Base-by-base conservation (phyloP, 805 yeast species). In the Lipomyces chichibuensis region DNA sequence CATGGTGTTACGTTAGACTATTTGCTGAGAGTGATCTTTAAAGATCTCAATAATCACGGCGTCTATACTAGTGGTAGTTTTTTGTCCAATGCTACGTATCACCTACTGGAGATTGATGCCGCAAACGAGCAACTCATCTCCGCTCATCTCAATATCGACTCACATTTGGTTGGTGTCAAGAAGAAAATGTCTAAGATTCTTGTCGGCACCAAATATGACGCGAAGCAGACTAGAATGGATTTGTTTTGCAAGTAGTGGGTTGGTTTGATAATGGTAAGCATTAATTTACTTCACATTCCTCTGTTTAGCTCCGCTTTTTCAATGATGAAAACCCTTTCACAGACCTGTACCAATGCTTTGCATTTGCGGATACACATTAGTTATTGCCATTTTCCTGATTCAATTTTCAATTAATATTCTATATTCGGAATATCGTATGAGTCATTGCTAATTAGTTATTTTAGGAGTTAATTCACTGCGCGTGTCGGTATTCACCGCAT, bases 291-390 rank as follows among this genome's bases (percentile, higher is more conserved):
- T 49, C 20, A 39, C 29, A 8, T 20, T 37, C 8, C 7, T 25
- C 9, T 11, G 9, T 14, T 39, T 23, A 35, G 33, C n/a, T 55
- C 29, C 27, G 43, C 17, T n/a, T 29, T 7, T 25, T 1, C 9
- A 11, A 67, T 69, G 72, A 65, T 68, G 70, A 63, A 68, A 68
- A 65, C 35, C 54, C 46, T 59, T 65, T 70, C 74, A 71, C 74
- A 71, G 74, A 71, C 74, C 74, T 71, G 74, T 64, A 62, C 74
- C 69, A 65, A 71, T 64, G 66, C 66, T 39, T 43, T 53, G 67
- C 66, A 64, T 60, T 52, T 68, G 71, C 64, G 72, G 73, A 66
- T 51, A 65, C 49, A 43, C 23, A 49, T 64, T 11, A 63, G 35
- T 62, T 70, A 57, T 65, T 65, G 65, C 66, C 64, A 55, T 55